phyloP scores from a whole-genome alignment of 2,329 filamentous ascomycete species.

The Xylariaceae sp. region DNA sequence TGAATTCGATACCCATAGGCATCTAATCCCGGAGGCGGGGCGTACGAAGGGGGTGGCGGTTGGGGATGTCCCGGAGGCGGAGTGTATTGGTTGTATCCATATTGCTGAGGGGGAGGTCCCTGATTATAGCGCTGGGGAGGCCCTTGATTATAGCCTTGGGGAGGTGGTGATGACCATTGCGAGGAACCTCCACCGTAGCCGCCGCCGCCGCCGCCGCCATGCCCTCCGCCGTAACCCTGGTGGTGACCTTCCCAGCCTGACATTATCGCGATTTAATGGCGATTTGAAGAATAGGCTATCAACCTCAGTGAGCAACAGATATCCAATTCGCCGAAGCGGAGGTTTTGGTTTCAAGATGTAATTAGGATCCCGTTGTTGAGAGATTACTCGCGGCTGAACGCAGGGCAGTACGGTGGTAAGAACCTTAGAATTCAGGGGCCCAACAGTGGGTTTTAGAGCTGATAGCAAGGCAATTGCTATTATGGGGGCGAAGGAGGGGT shows the following conservation, averaged over 20 bases:
- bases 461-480: too few relatives aligned
- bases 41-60: conserved; percentile 36
- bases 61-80: too few relatives aligned
- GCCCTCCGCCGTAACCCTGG: conserved; percentile 30
- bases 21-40: conserved; percentile 48
- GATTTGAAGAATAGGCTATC: background rate
- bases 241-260: conserved; percentile 43
- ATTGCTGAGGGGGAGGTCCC: conserved; percentile 14
- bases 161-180: conserved; percentile 21
- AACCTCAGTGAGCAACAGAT: background rate
- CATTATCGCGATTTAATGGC: conserved; percentile 24
- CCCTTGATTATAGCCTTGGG: conserved; percentile 13
- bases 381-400: conserved; percentile 13
- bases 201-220: conserved; percentile 10
- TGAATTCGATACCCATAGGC: conserved; percentile 50
- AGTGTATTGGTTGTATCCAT: conserved; percentile 26
- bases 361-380: background rate
- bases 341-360: background rate
- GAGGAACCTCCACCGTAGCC: conserved; percentile 22
- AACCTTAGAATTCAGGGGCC: background rate
- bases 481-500: background rate
- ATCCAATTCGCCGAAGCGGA: background rate
- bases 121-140: conserved; percentile 37
- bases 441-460: background rate
- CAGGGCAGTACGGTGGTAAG: background rate